Evolutionary conservation across 148 eudicot genomes (phyloP), one percentile per base, ranked within the genome.

Genomic region (Spergularia bocconei): DNA sequence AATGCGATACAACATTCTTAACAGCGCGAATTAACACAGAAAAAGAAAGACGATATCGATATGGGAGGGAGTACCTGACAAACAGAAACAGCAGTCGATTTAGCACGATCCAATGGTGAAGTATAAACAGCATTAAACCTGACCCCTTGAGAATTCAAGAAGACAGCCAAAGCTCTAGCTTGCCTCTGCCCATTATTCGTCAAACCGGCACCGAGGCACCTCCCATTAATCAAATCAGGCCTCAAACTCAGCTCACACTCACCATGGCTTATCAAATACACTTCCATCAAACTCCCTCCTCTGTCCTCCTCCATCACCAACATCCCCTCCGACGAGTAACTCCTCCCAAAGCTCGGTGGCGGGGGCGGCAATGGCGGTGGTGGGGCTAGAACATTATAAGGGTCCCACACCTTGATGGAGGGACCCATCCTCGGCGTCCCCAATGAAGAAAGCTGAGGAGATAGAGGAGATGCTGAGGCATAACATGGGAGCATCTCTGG

Each of bases 401-500:
- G 98, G 85, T 95, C 98, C 98, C 98, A 95, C 71, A 95, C 98
- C 82, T 95, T 95, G 79, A 95, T 95, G 5, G 97, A 92, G n/a
- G 98, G 97, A 0, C 97, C 97, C 60, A 88, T 83, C 0, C 98
- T 75, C 0, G 98, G 98, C 5, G 98, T 94, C 11, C 98, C 98
- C 2, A 89, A 76, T 5, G 98, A 85, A 33, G 98, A 93, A 6
- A 89, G 88, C 84, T 95, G 98, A 13, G 98, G 98, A 1, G 98
- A 92, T 10, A 95, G 81, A 23, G 98, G 98, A 0, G 98, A 95
- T 11, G 98, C 98, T 11, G 98, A 95, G 4, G 97, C 91, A 82
- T 92, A 95, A 75, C 96, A 94, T n/a, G 98, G 96, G 2, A 95
- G 82, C 91, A 95, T 92, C 74, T 95, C 98, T 1, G 98, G 98